These are phyloP conservation scores for Astrephomene gubernaculifera DNA, from an alignment of 139 green algal genomes.

Conservation along the genomic window DNA sequence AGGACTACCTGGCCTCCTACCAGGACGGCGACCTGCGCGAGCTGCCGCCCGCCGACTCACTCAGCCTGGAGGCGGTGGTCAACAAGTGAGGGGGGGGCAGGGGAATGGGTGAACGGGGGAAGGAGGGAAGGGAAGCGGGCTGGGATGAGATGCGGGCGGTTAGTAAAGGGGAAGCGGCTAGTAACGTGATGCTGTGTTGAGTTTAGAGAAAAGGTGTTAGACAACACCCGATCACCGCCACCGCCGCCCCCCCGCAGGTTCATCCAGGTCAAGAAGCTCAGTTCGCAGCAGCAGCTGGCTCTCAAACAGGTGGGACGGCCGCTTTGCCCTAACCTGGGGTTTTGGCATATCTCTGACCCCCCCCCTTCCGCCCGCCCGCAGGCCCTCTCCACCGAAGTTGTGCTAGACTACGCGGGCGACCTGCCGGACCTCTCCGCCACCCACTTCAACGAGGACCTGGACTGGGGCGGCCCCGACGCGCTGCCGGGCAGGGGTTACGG, in stretches of 20 bases:
- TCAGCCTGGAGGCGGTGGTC: neutral
- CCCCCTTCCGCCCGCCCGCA: neutral
- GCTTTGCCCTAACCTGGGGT: neutral
- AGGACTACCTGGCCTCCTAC: neutral
- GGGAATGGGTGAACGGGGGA: neutral
- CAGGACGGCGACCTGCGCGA: neutral
- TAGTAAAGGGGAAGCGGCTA: too few relatives aligned
- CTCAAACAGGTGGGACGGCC: neutral
- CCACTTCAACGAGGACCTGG: neutral
- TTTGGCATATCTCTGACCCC: neutral
- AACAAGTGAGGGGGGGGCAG: neutral
- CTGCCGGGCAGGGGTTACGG: conserved; percentile 6
- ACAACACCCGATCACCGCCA: neutral
- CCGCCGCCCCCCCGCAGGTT: neutral
- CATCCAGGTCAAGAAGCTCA: neutral
- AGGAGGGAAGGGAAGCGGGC: neutral
- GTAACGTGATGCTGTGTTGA: too few relatives aligned
- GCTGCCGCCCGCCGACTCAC: neutral
- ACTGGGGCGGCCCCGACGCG: conserved; percentile 5
- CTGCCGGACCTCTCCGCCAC: neutral
- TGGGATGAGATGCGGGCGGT: neutral
- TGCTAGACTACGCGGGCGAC: conserved; percentile 20
- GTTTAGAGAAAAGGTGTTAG: too few relatives aligned
- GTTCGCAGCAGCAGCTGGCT: neutral
- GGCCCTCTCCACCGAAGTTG: neutral